Percentiles rank a stretch among this genome's conserved stretches.
Conservation (phyloP, 495 filamentous ascomycete species). For the Aspergillus sclerotioniger region DNA sequence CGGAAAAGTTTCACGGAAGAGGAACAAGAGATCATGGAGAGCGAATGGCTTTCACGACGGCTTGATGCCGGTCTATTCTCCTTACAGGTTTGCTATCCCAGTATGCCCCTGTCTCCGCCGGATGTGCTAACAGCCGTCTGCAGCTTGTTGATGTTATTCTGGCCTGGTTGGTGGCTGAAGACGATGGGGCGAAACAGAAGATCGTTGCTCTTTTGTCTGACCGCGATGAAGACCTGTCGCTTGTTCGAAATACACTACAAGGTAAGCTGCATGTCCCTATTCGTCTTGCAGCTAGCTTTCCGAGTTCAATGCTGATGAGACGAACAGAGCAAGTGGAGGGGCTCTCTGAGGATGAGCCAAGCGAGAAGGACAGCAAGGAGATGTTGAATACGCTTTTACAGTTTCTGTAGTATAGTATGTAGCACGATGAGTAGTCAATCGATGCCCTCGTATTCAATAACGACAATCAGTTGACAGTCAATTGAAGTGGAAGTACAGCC, state of each 20-base stretch:
- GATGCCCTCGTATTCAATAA: background rate
- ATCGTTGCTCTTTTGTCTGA: slow-evolving; percentile 64
- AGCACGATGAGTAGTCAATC: background rate
- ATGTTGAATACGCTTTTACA: slow-evolving; percentile 68
- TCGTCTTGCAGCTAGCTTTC: background rate
- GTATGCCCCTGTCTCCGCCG: background rate
- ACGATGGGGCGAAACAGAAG: slow-evolving; percentile 70
- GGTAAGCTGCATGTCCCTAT: slow-evolving; percentile 42
- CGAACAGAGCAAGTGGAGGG: slow-evolving; percentile 59
- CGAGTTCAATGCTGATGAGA: slow-evolving; percentile 19
- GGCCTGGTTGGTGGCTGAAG: slow-evolving; percentile 92
- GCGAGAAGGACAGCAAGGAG: slow-evolving; percentile 60
- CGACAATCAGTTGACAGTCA: no score
- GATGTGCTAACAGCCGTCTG: slow-evolving; percentile 10
- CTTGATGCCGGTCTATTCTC: slow-evolving; percentile 85
- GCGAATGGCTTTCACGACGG: slow-evolving; percentile 79
- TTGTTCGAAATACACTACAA: slow-evolving; percentile 66
- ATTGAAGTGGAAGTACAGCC: background rate
- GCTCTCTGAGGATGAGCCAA: slow-evolving; percentile 54
- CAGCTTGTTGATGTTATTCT: slow-evolving; percentile 79
- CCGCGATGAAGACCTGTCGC: slow-evolving; percentile 60
- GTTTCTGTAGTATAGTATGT: slow-evolving; percentile 41
- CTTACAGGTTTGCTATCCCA: slow-evolving; percentile 53
- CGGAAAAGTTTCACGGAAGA: slow-evolving; percentile 41
- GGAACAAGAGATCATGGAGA: slow-evolving; percentile 64